Conservation (phyloP, 1,284 basidiomycete species). For the Schizophyllum amplum region DNA sequence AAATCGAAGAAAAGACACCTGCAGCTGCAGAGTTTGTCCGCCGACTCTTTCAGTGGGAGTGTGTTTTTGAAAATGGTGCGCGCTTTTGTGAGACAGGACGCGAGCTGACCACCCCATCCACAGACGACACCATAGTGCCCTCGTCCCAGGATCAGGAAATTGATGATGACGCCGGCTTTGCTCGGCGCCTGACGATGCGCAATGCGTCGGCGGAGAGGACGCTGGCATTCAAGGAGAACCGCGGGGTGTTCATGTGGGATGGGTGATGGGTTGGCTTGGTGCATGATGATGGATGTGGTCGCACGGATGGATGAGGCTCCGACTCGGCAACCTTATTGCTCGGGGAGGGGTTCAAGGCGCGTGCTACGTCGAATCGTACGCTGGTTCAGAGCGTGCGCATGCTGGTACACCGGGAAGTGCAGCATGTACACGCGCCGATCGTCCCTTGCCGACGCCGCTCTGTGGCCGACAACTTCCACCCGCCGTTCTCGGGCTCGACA, state of each 20-base stretch:
- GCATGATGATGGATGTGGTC: too few species aligned
- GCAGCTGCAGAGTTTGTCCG: background rate
- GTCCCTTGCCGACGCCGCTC: too few species aligned
- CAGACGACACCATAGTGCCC: background rate
- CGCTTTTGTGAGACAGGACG: background rate
- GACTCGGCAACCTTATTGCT: too few species aligned
- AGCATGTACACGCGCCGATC: too few species aligned
- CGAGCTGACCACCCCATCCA: background rate
- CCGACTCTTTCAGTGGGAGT: background rate
- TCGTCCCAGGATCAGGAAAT: background rate
- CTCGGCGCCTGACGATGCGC: background rate
- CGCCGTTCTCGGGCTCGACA: too few species aligned
- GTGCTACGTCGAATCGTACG: too few species aligned
- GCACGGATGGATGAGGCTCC: too few species aligned
- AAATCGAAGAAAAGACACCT: background rate
- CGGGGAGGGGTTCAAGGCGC: too few species aligned
- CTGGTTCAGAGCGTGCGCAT: too few species aligned
- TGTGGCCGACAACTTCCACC: too few species aligned
- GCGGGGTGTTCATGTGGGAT: background rate
- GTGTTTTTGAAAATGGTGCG: background rate
- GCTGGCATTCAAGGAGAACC: background rate
- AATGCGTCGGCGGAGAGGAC: background rate
- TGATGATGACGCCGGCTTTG: background rate
- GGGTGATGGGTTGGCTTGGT: background rate
- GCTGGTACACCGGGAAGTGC: too few species aligned